Percentiles rank a stretch among this genome's conserved stretches.
phyloP scores from a whole-genome alignment of 169 alveolate genomes.

The Plasmodium reichenowi region DNA sequence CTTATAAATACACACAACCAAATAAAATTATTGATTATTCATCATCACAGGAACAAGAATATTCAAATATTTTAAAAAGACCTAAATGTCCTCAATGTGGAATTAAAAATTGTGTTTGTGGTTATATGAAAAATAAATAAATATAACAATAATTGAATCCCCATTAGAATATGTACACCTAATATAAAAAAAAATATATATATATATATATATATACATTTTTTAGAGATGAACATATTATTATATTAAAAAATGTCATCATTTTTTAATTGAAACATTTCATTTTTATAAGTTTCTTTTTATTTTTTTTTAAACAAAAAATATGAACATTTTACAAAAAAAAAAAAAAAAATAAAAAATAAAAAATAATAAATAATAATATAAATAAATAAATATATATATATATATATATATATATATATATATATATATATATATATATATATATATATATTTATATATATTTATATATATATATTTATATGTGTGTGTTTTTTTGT shows the following conservation, averaged over 20 bases:
- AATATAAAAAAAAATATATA: background rate
- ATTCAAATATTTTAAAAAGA: constrained; percentile 31
- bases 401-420: no score
- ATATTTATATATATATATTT: no score
- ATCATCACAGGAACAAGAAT: constrained; percentile 33
- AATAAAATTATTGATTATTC: constrained; percentile 52
- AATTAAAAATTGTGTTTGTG: constrained; percentile 63
- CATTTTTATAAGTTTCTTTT: no score
- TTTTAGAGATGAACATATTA: background rate
- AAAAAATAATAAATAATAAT: no score
- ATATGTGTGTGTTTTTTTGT: no score
- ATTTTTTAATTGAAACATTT: background rate
- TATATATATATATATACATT: background rate
- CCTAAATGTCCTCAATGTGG: constrained; percentile 73
- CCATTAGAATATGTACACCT: background rate
- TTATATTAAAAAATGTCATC: no score
- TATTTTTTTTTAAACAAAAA: no score
- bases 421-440: no score
- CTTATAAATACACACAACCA: constrained; percentile 56
- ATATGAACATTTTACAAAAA: background rate
- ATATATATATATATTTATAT: no score
- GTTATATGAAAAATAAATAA: constrained; percentile 22
- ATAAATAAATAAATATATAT: background rate
- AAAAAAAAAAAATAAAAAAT: background rate
- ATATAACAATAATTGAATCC: background rate